phyloP scores from a whole-genome alignment of 768 basidiomycete species.

The Coprinopsis strossmayeri region DNA sequence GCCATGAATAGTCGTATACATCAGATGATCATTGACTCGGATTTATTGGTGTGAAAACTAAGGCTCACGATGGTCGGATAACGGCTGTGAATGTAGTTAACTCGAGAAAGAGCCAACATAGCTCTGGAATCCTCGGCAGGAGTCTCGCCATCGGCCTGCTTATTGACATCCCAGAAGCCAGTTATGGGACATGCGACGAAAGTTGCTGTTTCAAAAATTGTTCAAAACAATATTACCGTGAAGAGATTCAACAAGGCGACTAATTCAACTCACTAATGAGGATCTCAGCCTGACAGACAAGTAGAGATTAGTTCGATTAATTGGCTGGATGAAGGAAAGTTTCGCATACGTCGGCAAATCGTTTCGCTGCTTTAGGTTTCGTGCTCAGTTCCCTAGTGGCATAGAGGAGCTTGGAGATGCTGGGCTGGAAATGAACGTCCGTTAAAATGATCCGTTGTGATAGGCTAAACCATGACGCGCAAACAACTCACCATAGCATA shows the following conservation, averaged over 20 bases:
- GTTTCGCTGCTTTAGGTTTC: constrained; percentile 27
- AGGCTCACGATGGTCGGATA: constrained; percentile 27
- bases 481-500: constrained; percentile 41
- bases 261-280: constrained; percentile 23
- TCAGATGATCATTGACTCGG: too few species aligned
- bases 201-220: too few species aligned
- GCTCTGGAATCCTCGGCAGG: constrained; percentile 31
- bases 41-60: constrained; percentile 17
- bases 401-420: constrained; percentile 35
- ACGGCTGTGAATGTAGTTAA: constrained; percentile 37
- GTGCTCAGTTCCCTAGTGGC: constrained; percentile 34
- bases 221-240: too few species aligned
- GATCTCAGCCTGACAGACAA: constrained; percentile 43
- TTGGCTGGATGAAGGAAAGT: background rate
- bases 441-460: background rate
- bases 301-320: background rate
- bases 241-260: too few species aligned
- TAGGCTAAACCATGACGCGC: constrained; percentile 1
- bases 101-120: constrained; percentile 32
- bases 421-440: constrained; percentile 25
- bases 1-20: too few species aligned
- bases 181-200: constrained; percentile 28
- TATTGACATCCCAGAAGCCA: background rate
- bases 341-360: constrained; percentile 37
- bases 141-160: constrained; percentile 13